These are phyloP conservation scores for Planoprotostelium fungivorum DNA, from an alignment of 78 protist genomes.

Conservation along the genomic window DNA sequence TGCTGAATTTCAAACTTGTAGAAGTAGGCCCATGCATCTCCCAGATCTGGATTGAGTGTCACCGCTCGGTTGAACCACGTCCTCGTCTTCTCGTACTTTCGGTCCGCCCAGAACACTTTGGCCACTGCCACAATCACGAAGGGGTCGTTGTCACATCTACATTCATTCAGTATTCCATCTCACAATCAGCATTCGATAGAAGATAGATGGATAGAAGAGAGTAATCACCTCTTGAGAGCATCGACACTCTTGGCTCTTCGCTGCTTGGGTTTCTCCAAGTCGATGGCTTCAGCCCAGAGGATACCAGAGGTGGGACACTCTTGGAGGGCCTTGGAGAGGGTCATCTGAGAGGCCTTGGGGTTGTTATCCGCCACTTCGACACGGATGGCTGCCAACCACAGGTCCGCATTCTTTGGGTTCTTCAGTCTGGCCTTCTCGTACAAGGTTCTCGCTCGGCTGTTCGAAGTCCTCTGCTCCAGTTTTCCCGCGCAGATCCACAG, in stretches of 20 bases:
- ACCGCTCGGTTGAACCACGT: constrained; percentile 86
- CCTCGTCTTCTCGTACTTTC: constrained; percentile 75
- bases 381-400: constrained; percentile 72
- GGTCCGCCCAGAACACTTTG: constrained; percentile 78
- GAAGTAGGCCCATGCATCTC: constrained; percentile 92
- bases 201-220: constrained; percentile 35
- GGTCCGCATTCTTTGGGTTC: constrained; percentile 46
- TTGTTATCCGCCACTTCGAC: constrained; percentile 41
- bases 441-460: constrained; percentile 64
- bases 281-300: constrained; percentile 88
- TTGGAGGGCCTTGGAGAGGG: constrained; percentile 75
- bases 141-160: constrained; percentile 57
- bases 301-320: constrained; percentile 83
- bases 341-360: constrained; percentile 25
- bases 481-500: constrained; percentile 77
- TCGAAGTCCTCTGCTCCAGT: constrained; percentile 41
- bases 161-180: no score
- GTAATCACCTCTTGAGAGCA: constrained; percentile 59
- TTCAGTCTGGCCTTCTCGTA: constrained; percentile 65
- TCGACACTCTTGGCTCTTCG: constrained; percentile 55
- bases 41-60: constrained; percentile 69
- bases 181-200: not conserved
- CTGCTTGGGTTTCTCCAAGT: constrained; percentile 39
- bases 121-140: constrained; percentile 46
- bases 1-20: constrained; percentile 71